phyloP scores from a whole-genome alignment of 1,284 basidiomycete genomes.

The Bjerkandera adusta region DNA sequence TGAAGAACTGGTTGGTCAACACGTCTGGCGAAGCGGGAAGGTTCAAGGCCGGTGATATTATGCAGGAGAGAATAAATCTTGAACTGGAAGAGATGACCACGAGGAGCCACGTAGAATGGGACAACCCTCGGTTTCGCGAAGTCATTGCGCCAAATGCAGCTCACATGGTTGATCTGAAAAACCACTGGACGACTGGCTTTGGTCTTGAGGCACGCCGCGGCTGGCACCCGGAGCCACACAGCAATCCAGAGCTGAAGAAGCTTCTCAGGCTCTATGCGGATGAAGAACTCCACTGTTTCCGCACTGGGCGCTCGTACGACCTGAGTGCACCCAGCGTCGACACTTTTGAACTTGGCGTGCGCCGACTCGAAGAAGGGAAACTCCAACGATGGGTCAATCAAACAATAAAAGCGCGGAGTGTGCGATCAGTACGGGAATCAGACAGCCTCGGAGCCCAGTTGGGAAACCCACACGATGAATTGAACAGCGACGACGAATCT shows the following conservation, averaged over 20 bases:
- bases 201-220: constrained; percentile 18
- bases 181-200: constrained; percentile 19
- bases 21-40: constrained; percentile 18
- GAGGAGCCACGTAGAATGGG: constrained; percentile 16
- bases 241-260: constrained; percentile 19
- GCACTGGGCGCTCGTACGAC: constrained; percentile 14
- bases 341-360: constrained; percentile 1
- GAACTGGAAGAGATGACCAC: constrained; percentile 21
- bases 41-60: constrained; percentile 23
- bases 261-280: constrained; percentile 18
- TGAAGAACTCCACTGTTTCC: constrained; percentile 17
- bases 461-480: background rate
- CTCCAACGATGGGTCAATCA: background rate
- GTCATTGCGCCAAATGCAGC: constrained; percentile 24
- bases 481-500: background rate
- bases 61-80: constrained; percentile 28
- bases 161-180: constrained; percentile 23
- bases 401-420: background rate
- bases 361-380: background rate
- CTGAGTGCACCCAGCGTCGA: background rate
- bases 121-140: constrained; percentile 14
- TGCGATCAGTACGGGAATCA: background rate
- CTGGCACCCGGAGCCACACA: constrained; percentile 23
- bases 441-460: background rate
- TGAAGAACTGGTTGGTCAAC: constrained; percentile 24